Percentiles rank a stretch among this genome's conserved stretches.
These are phyloP conservation scores for Trichomonas gallinae DNA, from an alignment of 208 protist genomes.

Conservation along the genomic window DNA sequence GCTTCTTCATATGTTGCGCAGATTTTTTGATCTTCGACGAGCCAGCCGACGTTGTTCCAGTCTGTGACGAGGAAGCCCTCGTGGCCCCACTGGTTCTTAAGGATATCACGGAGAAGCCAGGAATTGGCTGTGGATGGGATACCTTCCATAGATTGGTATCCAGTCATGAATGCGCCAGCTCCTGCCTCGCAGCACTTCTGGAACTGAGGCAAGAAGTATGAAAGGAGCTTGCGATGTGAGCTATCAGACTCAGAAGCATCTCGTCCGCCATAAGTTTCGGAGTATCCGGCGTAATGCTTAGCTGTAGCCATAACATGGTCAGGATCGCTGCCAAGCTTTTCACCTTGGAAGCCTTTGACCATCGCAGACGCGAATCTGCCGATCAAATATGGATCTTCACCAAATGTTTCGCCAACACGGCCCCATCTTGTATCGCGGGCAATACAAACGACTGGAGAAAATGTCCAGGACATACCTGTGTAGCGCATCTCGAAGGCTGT, in stretches of 20 bases:
- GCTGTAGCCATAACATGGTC: constrained; percentile 35
- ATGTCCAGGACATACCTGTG: constrained; percentile 45
- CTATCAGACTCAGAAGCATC: constrained; percentile 37
- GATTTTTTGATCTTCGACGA: not conserved
- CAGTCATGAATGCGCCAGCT: constrained; percentile 22
- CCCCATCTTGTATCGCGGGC: constrained; percentile 38
- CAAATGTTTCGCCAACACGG: constrained; percentile 50
- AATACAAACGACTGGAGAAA: constrained; percentile 44
- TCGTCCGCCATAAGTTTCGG: constrained; percentile 32
- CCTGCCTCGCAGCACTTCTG: constrained; percentile 19
- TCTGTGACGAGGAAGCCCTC: constrained; percentile 42
- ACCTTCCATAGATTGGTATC: not conserved
- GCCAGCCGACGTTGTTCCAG: not conserved
- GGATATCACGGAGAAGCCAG: not conserved
- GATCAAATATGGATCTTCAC: constrained; percentile 41
- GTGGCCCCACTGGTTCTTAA: constrained; percentile 27
- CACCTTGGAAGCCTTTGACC: constrained; percentile 32
- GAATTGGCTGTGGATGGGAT: not conserved
- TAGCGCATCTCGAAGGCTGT: constrained; percentile 40
- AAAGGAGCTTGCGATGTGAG: constrained; percentile 29
- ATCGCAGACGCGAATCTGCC: not conserved
- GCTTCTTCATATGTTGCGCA: not conserved
- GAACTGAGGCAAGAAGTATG: constrained; percentile 44
- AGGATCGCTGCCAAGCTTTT: not conserved
- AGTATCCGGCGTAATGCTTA: constrained; percentile 50